A percentile compares a stretch with the other conserved stretches of the same genome.
Evolutionary conservation across 805 yeast genomes (phyloP).

Genomic region (Lachancea thermotolerans): DNA sequence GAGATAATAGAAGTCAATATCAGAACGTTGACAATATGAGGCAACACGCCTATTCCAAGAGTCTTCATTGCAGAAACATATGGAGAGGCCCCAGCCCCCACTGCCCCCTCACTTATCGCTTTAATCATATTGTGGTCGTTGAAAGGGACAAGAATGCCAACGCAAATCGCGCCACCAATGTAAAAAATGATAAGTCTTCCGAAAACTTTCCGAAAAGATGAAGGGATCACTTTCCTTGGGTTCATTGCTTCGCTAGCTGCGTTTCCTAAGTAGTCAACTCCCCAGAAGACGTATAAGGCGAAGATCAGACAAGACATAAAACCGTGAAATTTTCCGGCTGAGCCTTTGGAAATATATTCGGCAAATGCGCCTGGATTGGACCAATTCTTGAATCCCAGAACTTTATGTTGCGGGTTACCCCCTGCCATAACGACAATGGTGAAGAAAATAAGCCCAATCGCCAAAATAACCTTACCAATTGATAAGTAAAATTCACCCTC

Average conservation of each 20-base stretch:
- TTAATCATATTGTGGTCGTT: conserved; percentile 40
- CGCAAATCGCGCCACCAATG: conserved; percentile 48
- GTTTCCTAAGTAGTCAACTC: conserved; percentile 42
- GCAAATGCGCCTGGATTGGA: conserved; percentile 45
- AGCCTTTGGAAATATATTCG: conserved; percentile 13
- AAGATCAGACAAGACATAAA: conserved; percentile 44
- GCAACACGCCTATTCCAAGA: conserved; percentile 48
- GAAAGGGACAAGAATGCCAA: conserved; percentile 54
- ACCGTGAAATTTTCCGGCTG: conserved; percentile 38
- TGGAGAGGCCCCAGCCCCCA: conserved; percentile 36
- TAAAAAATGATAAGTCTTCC: conserved; percentile 52
- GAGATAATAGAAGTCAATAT: conserved; percentile 50
- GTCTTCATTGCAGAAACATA: conserved; percentile 42
- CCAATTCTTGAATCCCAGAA: conserved; percentile 54
- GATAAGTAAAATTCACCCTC: conserved; percentile 60
- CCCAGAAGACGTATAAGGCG: conserved; percentile 48
- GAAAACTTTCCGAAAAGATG: conserved; percentile 51
- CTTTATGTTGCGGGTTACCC: conserved; percentile 45
- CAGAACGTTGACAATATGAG: conserved; percentile 45
- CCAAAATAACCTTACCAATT: conserved; percentile 48
- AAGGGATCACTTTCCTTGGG: conserved; percentile 53
- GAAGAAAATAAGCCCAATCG: conserved; percentile 48
- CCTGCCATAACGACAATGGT: conserved; percentile 54
- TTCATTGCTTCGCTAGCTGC: conserved; percentile 50
- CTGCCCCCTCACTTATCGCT: conserved; percentile 11